Conservation (phyloP, 208 protist genomes). For the Crithidia sp. region DNA sequence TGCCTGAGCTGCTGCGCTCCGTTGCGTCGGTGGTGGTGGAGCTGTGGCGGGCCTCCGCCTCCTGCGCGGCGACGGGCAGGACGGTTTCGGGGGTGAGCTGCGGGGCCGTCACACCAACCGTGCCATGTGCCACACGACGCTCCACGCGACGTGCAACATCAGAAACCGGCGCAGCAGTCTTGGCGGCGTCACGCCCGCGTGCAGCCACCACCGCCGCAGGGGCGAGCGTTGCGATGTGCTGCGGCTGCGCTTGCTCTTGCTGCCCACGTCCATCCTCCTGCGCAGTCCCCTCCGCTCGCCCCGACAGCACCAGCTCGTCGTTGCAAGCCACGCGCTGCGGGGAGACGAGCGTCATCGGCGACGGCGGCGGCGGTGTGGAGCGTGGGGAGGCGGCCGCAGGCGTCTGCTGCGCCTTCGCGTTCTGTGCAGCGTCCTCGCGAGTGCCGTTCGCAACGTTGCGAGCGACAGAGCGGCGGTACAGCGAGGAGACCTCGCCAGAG, state of each 20-base stretch:
- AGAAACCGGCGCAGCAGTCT: neutral
- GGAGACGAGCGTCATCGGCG: neutral
- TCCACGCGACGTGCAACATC: constrained; percentile 6
- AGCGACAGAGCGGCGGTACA: constrained; percentile 8
- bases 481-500: constrained; percentile 11
- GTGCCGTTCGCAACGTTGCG: neutral
- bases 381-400: neutral
- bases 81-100: constrained; percentile 32
- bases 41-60: constrained; percentile 23
- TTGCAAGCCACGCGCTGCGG: neutral
- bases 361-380: neutral
- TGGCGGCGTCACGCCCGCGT: neutral
- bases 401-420: constrained; percentile 3
- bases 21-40: constrained; percentile 27
- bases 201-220: constrained; percentile 3
- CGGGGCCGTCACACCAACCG: neutral
- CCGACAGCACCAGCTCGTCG: neutral
- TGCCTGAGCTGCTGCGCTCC: constrained; percentile 32
- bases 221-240: neutral
- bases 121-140: neutral
- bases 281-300: neutral
- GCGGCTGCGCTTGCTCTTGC: constrained; percentile 6
- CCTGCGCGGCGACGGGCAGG: constrained; percentile 24
- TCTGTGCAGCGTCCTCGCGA: neutral
- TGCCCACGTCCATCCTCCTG: neutral